Conservation (phyloP, 2,329 filamentous ascomycete genomes). For the Fusarium sp. region DNA sequence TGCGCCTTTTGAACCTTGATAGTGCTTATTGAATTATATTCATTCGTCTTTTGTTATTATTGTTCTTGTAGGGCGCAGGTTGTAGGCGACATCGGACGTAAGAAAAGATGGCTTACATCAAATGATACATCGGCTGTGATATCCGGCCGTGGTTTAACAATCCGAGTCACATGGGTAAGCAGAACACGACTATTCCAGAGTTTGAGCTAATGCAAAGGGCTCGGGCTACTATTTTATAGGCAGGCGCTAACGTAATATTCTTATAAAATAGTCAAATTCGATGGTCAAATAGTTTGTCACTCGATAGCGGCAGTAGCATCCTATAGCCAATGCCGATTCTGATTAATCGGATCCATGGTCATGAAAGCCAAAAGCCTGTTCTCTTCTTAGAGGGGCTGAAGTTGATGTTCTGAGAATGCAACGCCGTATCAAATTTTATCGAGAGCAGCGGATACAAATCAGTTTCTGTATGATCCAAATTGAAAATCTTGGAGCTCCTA, state of each 20-base stretch:
- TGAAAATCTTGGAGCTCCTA: not conserved
- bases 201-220: not conserved
- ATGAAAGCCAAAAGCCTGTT: too few relatives aligned
- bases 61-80: conserved; percentile 16
- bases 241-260: not conserved
- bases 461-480: not conserved
- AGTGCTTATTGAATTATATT: not conserved
- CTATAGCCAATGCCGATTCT: not conserved
- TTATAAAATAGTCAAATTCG: conserved; percentile 5
- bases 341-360: not conserved
- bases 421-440: too few relatives aligned
- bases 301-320: not conserved
- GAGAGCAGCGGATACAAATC: not conserved
- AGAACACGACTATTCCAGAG: not conserved
- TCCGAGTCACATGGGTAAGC: not conserved
- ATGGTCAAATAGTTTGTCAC: not conserved
- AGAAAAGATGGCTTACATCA: not conserved
- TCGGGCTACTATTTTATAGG: not conserved
- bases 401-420: too few relatives aligned
- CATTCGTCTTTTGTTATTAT: not conserved
- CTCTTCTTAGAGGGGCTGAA: too few relatives aligned
- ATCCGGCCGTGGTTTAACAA: not conserved
- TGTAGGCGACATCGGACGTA: conserved; percentile 8
- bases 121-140: not conserved
- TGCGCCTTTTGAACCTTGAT: not conserved